Conservation (phyloP, 441 rosid genomes). For the Populus tomentosa region DNA sequence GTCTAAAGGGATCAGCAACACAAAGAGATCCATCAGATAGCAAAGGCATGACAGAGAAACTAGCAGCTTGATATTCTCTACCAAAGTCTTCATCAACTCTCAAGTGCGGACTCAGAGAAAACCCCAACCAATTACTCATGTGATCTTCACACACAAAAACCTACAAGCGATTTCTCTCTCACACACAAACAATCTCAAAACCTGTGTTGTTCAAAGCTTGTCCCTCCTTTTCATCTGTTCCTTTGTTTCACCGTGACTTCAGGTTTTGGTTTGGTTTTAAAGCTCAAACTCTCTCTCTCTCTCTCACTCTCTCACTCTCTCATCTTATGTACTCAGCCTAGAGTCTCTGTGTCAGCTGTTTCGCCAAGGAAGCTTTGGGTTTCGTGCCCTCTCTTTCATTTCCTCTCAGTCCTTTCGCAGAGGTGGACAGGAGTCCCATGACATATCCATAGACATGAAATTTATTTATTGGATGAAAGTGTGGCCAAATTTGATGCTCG, state of each 20-base stretch:
- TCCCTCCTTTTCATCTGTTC: neutral
- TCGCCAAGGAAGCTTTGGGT: slow-evolving; percentile 17
- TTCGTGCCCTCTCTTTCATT: slow-evolving; percentile 32
- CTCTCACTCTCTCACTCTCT: neutral
- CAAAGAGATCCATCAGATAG: slow-evolving; percentile 67
- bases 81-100: slow-evolving; percentile 38
- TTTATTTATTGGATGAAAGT: neutral
- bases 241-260: neutral
- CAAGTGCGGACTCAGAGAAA: slow-evolving; percentile 61
- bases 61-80: slow-evolving; percentile 17
- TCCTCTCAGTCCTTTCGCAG: slow-evolving; percentile 15
- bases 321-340: slow-evolving; percentile 19
- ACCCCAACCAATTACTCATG: slow-evolving; percentile 77
- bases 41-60: slow-evolving; percentile 48
- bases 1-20: slow-evolving; percentile 41
- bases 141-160: neutral
- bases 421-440: slow-evolving; percentile 13
- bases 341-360: slow-evolving; percentile 20
- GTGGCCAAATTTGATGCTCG: neutral
- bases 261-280: slow-evolving; percentile 5
- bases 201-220: neutral
- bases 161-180: neutral
- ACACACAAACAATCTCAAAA: slow-evolving; percentile 9
- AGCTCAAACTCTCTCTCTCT: no score
- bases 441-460: neutral